Evolutionary conservation across 1,284 basidiomycete genomes (phyloP), one percentile per base, ranked within the genome.

Genomic region (Phylloboletellus chloephorus): DNA sequence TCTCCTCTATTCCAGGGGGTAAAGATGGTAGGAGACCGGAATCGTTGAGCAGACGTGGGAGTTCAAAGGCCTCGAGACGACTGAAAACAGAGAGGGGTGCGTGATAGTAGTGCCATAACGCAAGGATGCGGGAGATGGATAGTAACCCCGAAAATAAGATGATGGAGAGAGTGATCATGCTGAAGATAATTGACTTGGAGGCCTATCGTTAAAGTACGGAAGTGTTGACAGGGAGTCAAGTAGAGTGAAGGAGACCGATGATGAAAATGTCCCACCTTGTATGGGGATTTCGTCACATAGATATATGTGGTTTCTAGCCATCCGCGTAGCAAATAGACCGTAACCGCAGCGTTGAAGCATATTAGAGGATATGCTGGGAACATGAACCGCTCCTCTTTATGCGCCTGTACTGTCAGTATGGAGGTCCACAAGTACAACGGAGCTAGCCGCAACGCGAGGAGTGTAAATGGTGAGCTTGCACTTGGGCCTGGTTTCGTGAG

Each of bases 361-460:
- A 98, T 67, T 31, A 98, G 67, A 0, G 92, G 85, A 65, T 97
- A 98, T 2, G 81, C 84, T 1, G 96, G 95, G 65, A 84, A 98
- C 82, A 98, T 88, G 70, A 99, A 98, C 17, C 96, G 75, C 62
- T 98, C 96, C 65, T 99, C 96, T 68, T 98, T 98, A 68, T 98
- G 96, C 5, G 85, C 67, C 66, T 98, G 96, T 2, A 72, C 49
- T 7, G 78, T 82, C 49, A 99, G 68, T 49, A 96, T 80, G 3
- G 63, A 74, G 34, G 87, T 58, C 94, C 96, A 98, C 20, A 97
- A 53, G 67, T 98, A 98, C 54, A 95, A 76, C 1, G 93, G 93
- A 5, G 76, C 64, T 12, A 98, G 69, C 31, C 94, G 76, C 41
- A 94, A 57, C 0, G 74, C 74, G 29, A 98, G 68, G 21, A 94